Base-by-base conservation (phyloP, 2,329 filamentous ascomycete genomes). In the Alternaria rosae region DNA sequence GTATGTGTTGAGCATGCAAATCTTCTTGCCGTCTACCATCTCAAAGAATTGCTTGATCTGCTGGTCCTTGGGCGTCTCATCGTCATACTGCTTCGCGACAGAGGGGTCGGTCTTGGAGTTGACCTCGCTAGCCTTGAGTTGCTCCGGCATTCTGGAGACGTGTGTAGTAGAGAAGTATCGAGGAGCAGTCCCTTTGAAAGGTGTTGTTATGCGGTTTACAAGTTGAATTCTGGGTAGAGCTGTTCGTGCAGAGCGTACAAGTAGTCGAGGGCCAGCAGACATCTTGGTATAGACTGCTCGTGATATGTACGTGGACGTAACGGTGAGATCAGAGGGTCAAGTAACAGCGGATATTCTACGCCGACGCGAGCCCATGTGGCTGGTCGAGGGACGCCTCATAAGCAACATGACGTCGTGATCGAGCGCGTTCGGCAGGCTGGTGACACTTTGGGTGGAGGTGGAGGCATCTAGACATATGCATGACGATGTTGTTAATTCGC, bases 61-160 rank as follows among this genome's bases (percentile, higher is more conserved):
- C 65, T 82, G 69, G n/a, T 78, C 76, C 30, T 77, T 78, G 25
- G 82, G 78, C 6, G 82, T 79, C 30, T 80, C 67, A 53, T 70
- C 76, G 70, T 85, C 83, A 55, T 78, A 84, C 70, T 85, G 83
- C 70, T 84, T 85, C n/a, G 79, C 65, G 58, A 84, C 81, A 3
- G 81, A 81, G 25, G 83, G 82, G 67, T 85, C 83, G 47, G 73
- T 80, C 61, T 80, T 66, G 43, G 80, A 78, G 64, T 78, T 73
- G 69, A 84, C 68, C 62, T 84, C 81, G 58, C 70, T 62, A 20
- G 69, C 50, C 44, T 73, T 82, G 44, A 83, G 71, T 61, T 68
- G 58, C 54, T 83, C 80, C 44, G 82, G 82, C 83, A 85, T 85
- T 23, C 74, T 83, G 76, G 72, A 61, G 30, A 47, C 35, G 32